Evolutionary conservation across 2,329 filamentous ascomycete species (phyloP), one percentile per base, ranked within the genome.

Genomic region (Rhytidhysteron rufulum): DNA sequence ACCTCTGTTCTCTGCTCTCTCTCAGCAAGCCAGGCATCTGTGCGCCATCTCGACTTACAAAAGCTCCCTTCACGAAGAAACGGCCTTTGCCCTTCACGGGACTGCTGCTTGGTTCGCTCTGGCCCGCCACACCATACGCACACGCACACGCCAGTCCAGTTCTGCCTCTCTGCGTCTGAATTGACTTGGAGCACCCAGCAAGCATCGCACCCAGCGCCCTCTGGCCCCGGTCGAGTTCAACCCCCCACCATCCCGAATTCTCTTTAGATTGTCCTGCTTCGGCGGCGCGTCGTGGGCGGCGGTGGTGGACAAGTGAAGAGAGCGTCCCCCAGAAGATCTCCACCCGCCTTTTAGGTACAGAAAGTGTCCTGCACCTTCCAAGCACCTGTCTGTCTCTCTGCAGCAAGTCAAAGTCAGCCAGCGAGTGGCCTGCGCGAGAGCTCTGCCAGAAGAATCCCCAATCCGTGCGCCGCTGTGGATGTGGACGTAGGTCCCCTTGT

Each of bases 191-290:
- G n/a, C n/a, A n/a, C n/a, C n/a, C n/a, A n/a, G n/a, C n/a, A n/a
- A n/a, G n/a, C n/a, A n/a, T n/a, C n/a, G n/a, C n/a, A n/a, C n/a
- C n/a, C n/a, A n/a, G n/a, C n/a, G n/a, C n/a, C n/a, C n/a, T n/a
- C n/a, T n/a, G n/a, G n/a, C n/a, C n/a, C n/a, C n/a, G n/a, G n/a
- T n/a, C n/a, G n/a, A n/a, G n/a, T n/a, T n/a, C n/a, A n/a, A n/a
- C 52, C 48, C 42, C 49, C 50, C 52, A 56, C 58, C 58, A 40
- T 51, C 57, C 58, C 52, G 51, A 59, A 55, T 51, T 49, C 55
- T 58, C 46, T 58, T 57, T 61, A 61, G 60, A 62, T 60, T 61
- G 58, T 60, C 51, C 42, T 57, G 56, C 51, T 51, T 56, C 57
- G 53, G 53, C 53, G 54, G 56, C 52, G 48, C 50, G 58, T 57